A percentile compares a stretch with the other conserved stretches of the same genome.
phyloP scores from a whole-genome alignment of 1,284 basidiomycete species.

The Cutaneotrichosporon spelunceum region DNA sequence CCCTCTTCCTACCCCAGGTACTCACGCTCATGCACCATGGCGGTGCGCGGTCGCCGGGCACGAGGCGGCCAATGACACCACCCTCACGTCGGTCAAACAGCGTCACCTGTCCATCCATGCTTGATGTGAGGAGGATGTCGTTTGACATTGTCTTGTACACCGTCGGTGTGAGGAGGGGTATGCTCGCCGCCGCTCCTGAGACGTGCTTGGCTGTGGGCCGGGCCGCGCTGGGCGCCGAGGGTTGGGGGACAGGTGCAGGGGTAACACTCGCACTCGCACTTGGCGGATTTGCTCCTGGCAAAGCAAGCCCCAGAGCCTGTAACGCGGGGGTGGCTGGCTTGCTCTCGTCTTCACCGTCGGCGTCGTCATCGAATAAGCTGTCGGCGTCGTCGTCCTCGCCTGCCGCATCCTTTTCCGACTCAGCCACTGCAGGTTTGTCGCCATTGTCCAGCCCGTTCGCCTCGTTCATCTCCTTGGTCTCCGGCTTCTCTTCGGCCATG shows the following conservation, averaged over 20 bases:
- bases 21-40: conserved; percentile 91
- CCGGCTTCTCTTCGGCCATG: conserved; percentile 11
- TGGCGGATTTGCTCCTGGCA: conserved; percentile 9
- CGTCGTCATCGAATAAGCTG: conserved; percentile 44
- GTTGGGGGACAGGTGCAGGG: conserved; percentile 12
- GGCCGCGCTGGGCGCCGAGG: conserved; percentile 17
- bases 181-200: conserved; percentile 20
- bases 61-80: conserved; percentile 72
- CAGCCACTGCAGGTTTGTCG: neutral
- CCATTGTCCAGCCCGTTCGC: conserved; percentile 15
- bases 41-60: conserved; percentile 82
- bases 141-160: conserved; percentile 67
- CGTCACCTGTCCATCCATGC: conserved; percentile 87
- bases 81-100: conserved; percentile 71
- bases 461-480: conserved; percentile 25
- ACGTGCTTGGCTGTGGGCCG: neutral
- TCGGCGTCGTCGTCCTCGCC: conserved; percentile 28
- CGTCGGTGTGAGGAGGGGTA: conserved; percentile 57
- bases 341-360: conserved; percentile 40
- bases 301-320: conserved; percentile 8
- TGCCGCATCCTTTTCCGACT: neutral
- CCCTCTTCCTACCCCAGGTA: conserved; percentile 15
- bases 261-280: conserved; percentile 10
- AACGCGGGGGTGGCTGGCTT: conserved; percentile 12
- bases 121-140: conserved; percentile 82